These are phyloP conservation scores for Monosporascus cannonballus DNA, from an alignment of 2,329 filamentous ascomycete genomes.

Conservation along the genomic window DNA sequence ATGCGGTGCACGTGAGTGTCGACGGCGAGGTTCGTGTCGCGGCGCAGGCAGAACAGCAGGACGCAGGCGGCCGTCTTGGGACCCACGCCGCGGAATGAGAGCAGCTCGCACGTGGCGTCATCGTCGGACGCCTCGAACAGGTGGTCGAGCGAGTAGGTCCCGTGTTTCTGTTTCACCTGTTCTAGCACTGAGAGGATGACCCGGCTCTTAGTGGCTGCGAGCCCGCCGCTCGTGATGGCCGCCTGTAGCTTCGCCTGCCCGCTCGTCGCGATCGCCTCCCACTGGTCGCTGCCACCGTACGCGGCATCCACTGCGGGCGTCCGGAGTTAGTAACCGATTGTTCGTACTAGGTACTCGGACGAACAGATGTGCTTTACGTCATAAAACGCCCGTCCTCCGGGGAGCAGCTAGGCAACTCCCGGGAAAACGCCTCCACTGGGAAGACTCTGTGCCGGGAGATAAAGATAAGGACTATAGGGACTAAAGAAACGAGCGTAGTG, in stretches of 20 bases:
- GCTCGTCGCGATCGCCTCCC: constrained; percentile 35
- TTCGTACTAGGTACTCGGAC: too few species aligned
- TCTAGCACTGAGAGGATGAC: constrained; percentile 64
- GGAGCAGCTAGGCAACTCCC: too few species aligned
- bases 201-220: constrained; percentile 66
- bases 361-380: too few species aligned
- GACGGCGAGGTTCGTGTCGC: constrained; percentile 41
- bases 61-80: constrained; percentile 51
- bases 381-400: too few species aligned
- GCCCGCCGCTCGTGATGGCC: constrained; percentile 65
- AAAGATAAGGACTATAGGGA: too few species aligned
- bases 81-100: constrained; percentile 44
- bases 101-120: constrained; percentile 44
- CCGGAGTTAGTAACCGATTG: too few species aligned
- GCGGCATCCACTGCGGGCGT: constrained; percentile 27
- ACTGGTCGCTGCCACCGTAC: constrained; percentile 38
- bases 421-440: too few species aligned
- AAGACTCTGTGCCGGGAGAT: too few species aligned
- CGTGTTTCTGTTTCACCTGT: constrained; percentile 48
- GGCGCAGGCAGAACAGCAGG: constrained; percentile 42
- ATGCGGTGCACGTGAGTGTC: constrained; percentile 48
- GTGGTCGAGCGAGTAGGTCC: constrained; percentile 42
- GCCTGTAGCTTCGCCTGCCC: constrained; percentile 38
- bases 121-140: constrained; percentile 36
- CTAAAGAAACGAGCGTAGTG: too few species aligned